phyloP scores from a whole-genome alignment of 2,329 filamentous ascomycete genomes.

The Pyricularia sp. region DNA sequence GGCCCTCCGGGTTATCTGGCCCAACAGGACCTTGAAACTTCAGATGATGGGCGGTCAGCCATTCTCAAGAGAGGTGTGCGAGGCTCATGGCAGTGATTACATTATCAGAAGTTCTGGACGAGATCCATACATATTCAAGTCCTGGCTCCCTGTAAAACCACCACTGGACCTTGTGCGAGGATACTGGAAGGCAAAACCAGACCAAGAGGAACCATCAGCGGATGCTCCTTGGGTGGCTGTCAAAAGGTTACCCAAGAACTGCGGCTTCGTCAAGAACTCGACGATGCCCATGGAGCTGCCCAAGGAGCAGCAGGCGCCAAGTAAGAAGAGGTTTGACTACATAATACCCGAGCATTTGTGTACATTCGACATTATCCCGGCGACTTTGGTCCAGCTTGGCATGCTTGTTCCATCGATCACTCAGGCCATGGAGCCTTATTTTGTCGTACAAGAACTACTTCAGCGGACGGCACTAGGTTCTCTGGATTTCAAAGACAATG shows the following conservation, averaged over 20 bases:
- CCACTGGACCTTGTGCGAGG: slow-evolving; percentile 25
- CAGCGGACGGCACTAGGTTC: slow-evolving; percentile 37
- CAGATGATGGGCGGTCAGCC: slow-evolving; percentile 19
- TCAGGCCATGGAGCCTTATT: slow-evolving; percentile 54
- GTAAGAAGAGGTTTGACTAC: slow-evolving; percentile 30
- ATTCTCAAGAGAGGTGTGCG: slow-evolving; percentile 18
- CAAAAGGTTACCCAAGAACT: slow-evolving; percentile 40
- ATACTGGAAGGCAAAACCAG: slow-evolving; percentile 15
- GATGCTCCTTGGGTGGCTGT: slow-evolving; percentile 41
- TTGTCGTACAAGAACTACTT: slow-evolving; percentile 54
- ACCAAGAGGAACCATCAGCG: slow-evolving; percentile 23
- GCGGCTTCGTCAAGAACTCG: slow-evolving; percentile 25
- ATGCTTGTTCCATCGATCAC: slow-evolving; percentile 65
- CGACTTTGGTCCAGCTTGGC: slow-evolving; percentile 36
- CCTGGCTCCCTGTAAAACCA: slow-evolving; percentile 35
- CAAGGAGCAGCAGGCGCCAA: slow-evolving; percentile 10
- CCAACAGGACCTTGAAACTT: slow-evolving; percentile 15
- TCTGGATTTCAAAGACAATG: slow-evolving; percentile 43
- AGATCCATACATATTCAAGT: slow-evolving; percentile 31
- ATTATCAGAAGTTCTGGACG: slow-evolving; percentile 23
- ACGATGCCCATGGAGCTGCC: neutral
- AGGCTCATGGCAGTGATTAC: slow-evolving; percentile 6
- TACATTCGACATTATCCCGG: slow-evolving; percentile 36
- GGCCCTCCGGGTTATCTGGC: slow-evolving; percentile 30
- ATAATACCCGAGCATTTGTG: slow-evolving; percentile 39